Conservation (phyloP, 1,284 basidiomycete genomes). For the Stereum hirsutum region DNA sequence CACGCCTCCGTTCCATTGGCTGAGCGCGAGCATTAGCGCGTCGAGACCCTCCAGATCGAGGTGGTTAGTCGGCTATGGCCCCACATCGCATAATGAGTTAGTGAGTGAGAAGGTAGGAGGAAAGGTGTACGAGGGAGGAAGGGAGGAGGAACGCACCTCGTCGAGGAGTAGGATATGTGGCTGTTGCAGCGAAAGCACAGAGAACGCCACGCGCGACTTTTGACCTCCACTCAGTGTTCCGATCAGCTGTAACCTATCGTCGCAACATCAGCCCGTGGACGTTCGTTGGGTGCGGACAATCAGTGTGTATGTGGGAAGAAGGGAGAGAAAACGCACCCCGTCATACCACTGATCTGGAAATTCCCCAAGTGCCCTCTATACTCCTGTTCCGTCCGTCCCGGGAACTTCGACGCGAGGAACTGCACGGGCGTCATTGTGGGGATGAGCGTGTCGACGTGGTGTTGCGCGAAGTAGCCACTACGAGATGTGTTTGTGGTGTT, state of each 20-base stretch:
- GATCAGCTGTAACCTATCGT: conserved; percentile 62
- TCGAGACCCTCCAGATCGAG: conserved; percentile 97
- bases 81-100: too few relatives aligned
- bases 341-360: conserved; percentile 97
- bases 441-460: conserved; percentile 92
- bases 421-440: conserved; percentile 84
- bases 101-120: background rate
- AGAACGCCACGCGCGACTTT: conserved; percentile 94
- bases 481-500: background rate
- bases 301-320: background rate
- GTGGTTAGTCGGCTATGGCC: conserved; percentile 95
- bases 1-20: conserved; percentile 93
- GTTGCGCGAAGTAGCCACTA: conserved; percentile 93
- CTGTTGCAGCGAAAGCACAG: conserved; percentile 80
- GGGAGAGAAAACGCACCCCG: conserved; percentile 42
- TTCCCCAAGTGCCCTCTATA: conserved; percentile 94
- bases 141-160: conserved; percentile 45
- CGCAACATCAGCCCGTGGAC: too few relatives aligned
- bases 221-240: conserved; percentile 92
- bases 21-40: conserved; percentile 85
- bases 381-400: conserved; percentile 94
- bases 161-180: conserved; percentile 88
- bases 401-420: conserved; percentile 87
- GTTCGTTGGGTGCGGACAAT: conserved; percentile 4
- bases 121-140: background rate